Evolutionary conservation across 139 green algal genomes (phyloP), one percentile per base, ranked within the genome.

Genomic region (Chlorella sp.): DNA sequence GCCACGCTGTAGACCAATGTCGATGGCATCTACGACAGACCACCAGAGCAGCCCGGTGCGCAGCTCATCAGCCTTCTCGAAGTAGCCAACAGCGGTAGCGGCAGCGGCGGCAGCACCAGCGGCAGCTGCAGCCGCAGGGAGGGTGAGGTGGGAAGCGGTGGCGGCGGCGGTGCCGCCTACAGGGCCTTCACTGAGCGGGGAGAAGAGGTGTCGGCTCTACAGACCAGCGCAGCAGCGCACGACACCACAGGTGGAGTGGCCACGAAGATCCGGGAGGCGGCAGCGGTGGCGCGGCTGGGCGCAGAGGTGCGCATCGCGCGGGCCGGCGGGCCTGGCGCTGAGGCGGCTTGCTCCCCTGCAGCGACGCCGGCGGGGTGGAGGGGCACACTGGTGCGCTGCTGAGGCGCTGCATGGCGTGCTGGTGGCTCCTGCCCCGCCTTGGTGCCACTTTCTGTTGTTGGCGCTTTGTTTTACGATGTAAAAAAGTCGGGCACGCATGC

Each of bases 191-290:
- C 48, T 2, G 26, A 39, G 53, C 48, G 42, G 32, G 81, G 81
- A 18, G n/a, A 18, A 34, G 48, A n/a, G n/a, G 83, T 87, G 21
- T 0, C 75, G 14, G 57, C 83, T 18, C 28, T 89, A 28, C 80
- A 73, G 15, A 88, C 83, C 78, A 86, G 80, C 69, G 80, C 26
- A 24, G 60, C 87, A 32, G 61, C 86, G 32, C 85, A 93, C 60
- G 91, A 93, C 60, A 93, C 83, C 40, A 92, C 94, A 76, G 94
- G 94, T 40, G 95, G 95, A 48, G 95, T 97, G 16, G 87, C 85
- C 2, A 86, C 83, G 14, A 97, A 97, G 84, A 89, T 97, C 9
- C 42, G 91, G 40, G 95, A 96, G 78, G 94, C 93, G 37, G 95
- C 90, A 11, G 86, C 82, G 2, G 95, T 89, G 40, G 85, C 89